These are phyloP conservation scores for Colletotrichum cordylinicola DNA, from an alignment of 2,329 filamentous ascomycete species.

Conservation along the genomic window DNA sequence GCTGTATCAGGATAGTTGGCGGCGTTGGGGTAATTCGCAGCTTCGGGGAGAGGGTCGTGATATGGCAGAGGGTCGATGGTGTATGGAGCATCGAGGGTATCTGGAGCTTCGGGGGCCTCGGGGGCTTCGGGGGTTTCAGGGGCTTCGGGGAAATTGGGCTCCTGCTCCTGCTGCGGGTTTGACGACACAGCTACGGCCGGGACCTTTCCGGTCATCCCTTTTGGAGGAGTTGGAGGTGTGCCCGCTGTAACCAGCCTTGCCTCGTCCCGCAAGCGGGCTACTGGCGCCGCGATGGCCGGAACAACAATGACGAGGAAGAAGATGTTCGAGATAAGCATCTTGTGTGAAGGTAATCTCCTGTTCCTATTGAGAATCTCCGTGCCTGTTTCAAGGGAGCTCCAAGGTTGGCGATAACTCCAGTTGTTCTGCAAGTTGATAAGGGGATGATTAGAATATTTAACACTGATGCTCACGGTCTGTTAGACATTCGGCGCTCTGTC, in stretches of 20 bases:
- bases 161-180: background rate
- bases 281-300: background rate
- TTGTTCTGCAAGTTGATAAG: background rate
- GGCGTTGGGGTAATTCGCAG: background rate
- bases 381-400: accelerated
- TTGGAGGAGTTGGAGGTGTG: background rate
- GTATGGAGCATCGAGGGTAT: background rate
- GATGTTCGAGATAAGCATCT: background rate
- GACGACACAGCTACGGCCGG: background rate
- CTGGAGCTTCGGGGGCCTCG: background rate
- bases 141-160: background rate
- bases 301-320: background rate
- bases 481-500: background rate
- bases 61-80: background rate
- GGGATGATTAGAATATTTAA: background rate
- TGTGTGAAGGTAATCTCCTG: background rate
- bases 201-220: background rate
- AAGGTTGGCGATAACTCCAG: background rate
- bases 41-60: background rate
- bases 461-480: background rate
- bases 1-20: background rate
- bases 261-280: background rate
- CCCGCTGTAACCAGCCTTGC: background rate
- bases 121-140: background rate
- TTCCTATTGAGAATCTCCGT: background rate